Percentiles rank a stretch among this genome's conserved stretches.
Conservation (phyloP, 2,329 filamentous ascomycete genomes). For the Trichoderma sp. region DNA sequence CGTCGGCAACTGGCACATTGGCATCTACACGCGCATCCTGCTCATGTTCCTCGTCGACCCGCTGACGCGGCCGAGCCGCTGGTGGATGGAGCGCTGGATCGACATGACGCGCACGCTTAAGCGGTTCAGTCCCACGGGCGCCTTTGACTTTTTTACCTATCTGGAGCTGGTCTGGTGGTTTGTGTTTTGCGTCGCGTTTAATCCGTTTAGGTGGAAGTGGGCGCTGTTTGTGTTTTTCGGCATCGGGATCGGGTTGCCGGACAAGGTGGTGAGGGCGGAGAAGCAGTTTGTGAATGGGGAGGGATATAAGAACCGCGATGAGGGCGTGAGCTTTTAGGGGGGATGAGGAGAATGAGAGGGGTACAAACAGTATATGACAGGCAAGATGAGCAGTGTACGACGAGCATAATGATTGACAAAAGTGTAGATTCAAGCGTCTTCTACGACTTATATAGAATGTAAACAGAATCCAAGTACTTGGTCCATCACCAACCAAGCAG, state of each 20-base stretch:
- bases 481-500: slow-evolving; percentile 14
- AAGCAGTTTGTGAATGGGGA: slow-evolving; percentile 59
- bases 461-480: background rate
- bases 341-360: too few relatives aligned
- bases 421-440: slow-evolving; percentile 22
- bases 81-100: slow-evolving; percentile 84
- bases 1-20: slow-evolving; percentile 86
- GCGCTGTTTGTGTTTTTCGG: slow-evolving; percentile 80
- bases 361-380: background rate
- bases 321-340: slow-evolving; percentile 23
- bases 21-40: slow-evolving; percentile 82
- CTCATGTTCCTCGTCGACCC: slow-evolving; percentile 86
- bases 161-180: slow-evolving; percentile 86
- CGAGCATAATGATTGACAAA: background rate
- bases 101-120: slow-evolving; percentile 79
- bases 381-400: too few relatives aligned
- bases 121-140: slow-evolving; percentile 66
- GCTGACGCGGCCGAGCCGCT: slow-evolving; percentile 68
- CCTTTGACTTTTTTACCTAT: slow-evolving; percentile 90
- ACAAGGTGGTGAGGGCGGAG: slow-evolving; percentile 67
- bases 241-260: slow-evolving; percentile 66
- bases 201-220: slow-evolving; percentile 92
- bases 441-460: background rate
- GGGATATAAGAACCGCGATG: slow-evolving; percentile 38
- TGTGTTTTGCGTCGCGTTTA: slow-evolving; percentile 73